These are phyloP conservation scores for Colletotrichum gigasporum DNA, from an alignment of 2,329 filamentous ascomycete species.

Conservation along the genomic window DNA sequence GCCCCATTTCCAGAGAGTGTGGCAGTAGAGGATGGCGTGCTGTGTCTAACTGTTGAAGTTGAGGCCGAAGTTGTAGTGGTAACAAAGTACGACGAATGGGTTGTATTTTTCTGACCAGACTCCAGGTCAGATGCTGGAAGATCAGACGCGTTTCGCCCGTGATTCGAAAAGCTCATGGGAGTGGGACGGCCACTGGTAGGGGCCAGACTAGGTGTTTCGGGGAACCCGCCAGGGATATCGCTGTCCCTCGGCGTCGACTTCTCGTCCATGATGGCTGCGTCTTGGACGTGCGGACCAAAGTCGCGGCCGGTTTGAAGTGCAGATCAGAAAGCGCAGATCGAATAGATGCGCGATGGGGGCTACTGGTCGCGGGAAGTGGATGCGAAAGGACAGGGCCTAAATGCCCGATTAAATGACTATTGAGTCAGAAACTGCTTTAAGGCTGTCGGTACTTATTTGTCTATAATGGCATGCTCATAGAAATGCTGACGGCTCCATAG, in stretches of 20 bases:
- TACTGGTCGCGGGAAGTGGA: too few species aligned
- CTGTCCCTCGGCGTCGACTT: conserved; percentile 40
- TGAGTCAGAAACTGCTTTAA: too few species aligned
- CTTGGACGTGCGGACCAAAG: too few species aligned
- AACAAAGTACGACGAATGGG: neutral
- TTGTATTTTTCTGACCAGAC: neutral
- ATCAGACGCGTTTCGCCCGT: neutral
- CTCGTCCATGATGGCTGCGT: conserved; percentile 36
- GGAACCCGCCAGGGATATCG: conserved; percentile 44
- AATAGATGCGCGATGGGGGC: too few species aligned
- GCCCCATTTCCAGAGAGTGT: neutral
- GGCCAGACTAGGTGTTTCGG: conserved; percentile 38
- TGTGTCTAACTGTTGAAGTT: neutral
- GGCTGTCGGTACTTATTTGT: too few species aligned
- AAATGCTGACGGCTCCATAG: neutral
- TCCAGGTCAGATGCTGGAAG: neutral
- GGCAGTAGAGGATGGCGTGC: conserved; percentile 14
- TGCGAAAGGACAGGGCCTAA: too few species aligned
- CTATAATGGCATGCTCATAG: too few species aligned
- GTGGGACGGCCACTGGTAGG: conserved; percentile 28
- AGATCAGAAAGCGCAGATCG: too few species aligned
- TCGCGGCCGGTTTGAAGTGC: too few species aligned
- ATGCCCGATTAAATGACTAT: too few species aligned
- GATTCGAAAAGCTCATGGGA: neutral
- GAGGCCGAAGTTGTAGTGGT: neutral